A percentile compares a stretch with the other conserved stretches of the same genome.
Evolutionary conservation across 495 filamentous ascomycete species (phyloP).

Genomic region (Tuber calosporum): DNA sequence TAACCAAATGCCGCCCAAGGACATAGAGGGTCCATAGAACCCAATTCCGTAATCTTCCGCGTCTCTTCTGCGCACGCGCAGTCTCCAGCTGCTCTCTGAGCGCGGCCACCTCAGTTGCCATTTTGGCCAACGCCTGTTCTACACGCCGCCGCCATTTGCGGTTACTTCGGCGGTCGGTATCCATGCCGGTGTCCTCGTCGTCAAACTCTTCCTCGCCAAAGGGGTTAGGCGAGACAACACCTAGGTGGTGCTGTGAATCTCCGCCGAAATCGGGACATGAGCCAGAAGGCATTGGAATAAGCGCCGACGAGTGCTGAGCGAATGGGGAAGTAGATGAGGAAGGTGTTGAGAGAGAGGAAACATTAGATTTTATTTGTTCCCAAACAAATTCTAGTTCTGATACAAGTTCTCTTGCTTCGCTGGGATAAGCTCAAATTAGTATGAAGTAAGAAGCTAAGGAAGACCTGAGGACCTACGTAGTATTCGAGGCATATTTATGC

Average conservation of each 20-base stretch:
- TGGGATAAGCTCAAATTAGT: conserved; percentile 25
- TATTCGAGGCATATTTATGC: conserved; percentile 81
- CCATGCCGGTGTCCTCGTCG: conserved; percentile 48
- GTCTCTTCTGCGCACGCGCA: conserved; percentile 51
- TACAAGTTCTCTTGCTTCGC: conserved; percentile 77
- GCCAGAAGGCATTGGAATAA: neutral
- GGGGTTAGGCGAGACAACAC: conserved; percentile 32
- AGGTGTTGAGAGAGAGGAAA: conserved; percentile 53
- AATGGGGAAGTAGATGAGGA: conserved; percentile 43
- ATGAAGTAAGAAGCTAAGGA: conserved; percentile 5
- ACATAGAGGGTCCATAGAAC: conserved; percentile 63
- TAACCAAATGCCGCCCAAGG: conserved; percentile 61
- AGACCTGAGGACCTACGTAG: conserved; percentile 49
- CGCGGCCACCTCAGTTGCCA: conserved; percentile 91
- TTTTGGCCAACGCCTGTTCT: conserved; percentile 76
- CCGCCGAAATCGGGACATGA: conserved; percentile 1
- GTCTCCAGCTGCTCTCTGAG: conserved; percentile 82
- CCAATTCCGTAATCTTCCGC: conserved; percentile 58
- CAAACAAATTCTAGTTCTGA: conserved; percentile 96
- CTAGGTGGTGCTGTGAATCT: conserved; percentile 18
- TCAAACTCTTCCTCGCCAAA: conserved; percentile 45
- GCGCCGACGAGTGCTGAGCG: neutral
- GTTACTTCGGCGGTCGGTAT: conserved; percentile 36
- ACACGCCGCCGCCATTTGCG: conserved; percentile 66
- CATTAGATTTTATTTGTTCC: conserved; percentile 90